Conservation (phyloP, 2,329 filamentous ascomycete genomes). For the Colletotrichum australisinense region DNA sequence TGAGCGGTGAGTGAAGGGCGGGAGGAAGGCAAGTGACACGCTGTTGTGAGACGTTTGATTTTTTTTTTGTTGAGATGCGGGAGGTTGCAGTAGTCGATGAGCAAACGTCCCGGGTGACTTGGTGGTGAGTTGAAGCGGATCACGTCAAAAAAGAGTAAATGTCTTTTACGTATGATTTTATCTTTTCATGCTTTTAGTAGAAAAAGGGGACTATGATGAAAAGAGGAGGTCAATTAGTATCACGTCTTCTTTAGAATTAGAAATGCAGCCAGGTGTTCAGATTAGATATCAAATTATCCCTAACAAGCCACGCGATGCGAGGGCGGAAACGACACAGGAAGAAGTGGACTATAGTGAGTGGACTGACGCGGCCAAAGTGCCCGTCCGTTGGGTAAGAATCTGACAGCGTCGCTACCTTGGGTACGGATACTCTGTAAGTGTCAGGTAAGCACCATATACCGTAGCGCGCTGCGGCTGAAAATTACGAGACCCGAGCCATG, state of each 20-base stretch:
- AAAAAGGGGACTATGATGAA: too few relatives aligned
- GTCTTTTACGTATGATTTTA: neutral
- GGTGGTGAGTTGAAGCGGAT: neutral
- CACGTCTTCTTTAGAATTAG: neutral
- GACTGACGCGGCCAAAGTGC: neutral
- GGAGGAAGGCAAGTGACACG: neutral
- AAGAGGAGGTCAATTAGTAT: too few relatives aligned
- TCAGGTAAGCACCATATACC: constrained; percentile 14
- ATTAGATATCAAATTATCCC: neutral
- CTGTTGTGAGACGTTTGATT: neutral
- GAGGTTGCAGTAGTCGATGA: neutral
- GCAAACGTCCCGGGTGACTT: neutral
- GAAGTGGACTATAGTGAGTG: neutral
- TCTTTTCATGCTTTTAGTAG: neutral
- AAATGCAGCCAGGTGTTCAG: neutral
- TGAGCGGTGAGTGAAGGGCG: neutral
- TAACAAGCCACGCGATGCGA: neutral
- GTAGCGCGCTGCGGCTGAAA: constrained; percentile 29
- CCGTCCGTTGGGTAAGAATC: neutral
- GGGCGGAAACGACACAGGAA: neutral
- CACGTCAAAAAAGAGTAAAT: neutral
- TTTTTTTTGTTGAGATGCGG: neutral
- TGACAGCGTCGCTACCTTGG: neutral
- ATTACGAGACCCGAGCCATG: neutral
- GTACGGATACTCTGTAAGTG: too few relatives aligned